Evolutionary conservation across 192 early-diverging fungal genomes (phyloP).

Genomic region (Coemansia javaensis): DNA sequence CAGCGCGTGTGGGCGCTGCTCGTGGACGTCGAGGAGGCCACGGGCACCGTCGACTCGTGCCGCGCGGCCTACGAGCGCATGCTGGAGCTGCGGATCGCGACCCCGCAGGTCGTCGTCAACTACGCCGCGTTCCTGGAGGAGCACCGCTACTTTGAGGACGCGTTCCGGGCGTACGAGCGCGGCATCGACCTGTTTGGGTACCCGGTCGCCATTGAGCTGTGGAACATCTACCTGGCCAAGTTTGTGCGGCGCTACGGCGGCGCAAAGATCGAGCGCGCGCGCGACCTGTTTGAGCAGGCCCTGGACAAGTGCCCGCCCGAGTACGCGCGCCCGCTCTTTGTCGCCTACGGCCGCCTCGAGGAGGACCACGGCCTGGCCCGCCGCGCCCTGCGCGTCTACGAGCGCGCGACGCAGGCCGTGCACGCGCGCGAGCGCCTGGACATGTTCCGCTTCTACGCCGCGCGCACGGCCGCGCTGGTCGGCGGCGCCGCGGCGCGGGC

Average conservation of each 20-base stretch:
- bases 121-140: conserved; percentile 89
- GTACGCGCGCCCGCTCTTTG: conserved; percentile 79
- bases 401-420: conserved; percentile 83
- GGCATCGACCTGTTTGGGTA: conserved; percentile 95
- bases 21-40: conserved; percentile 91
- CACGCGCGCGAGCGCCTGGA: conserved; percentile 62
- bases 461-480: conserved; percentile 80
- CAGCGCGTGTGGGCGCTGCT: conserved; percentile 88
- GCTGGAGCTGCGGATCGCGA: conserved; percentile 89
- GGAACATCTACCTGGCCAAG: conserved; percentile 89
- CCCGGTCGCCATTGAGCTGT: conserved; percentile 94
- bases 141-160: conserved; percentile 88
- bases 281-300: conserved; percentile 96
- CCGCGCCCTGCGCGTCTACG: conserved; percentile 91
- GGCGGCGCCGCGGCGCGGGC: conserved; percentile 82
- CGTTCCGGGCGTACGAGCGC: conserved; percentile 91
- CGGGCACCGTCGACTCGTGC: conserved; percentile 75
- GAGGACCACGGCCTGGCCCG: conserved; percentile 87
- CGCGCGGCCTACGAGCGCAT: conserved; percentile 86
- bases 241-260: conserved; percentile 86
- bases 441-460: conserved; percentile 86
- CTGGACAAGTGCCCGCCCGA: conserved; percentile 77
- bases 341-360: conserved; percentile 89
- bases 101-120: conserved; percentile 93
- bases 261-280: conserved; percentile 78